phyloP scores from a whole-genome alignment of 805 yeast genomes.

The Ogataea chonburiensis region DNA sequence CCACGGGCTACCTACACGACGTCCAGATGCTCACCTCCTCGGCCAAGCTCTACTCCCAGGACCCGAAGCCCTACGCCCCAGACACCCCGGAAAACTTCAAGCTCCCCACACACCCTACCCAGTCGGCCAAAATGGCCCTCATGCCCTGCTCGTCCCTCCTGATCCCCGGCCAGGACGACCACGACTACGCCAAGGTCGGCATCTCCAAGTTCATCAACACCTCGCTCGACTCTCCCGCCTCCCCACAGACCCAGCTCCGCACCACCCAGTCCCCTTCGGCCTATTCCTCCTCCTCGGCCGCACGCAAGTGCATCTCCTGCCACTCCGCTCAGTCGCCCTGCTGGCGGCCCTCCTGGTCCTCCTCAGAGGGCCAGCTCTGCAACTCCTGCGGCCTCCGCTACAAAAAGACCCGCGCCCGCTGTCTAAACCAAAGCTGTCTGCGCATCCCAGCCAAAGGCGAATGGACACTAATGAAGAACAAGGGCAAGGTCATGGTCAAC shows the following conservation, averaged over 20 bases:
- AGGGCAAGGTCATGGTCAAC: constrained; percentile 48
- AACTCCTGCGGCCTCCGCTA: constrained; percentile 94
- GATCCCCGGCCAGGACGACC: constrained; percentile 4
- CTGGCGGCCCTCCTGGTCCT: constrained; percentile 98
- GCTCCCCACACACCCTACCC: constrained; percentile 24
- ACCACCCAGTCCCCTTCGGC: constrained; percentile 14
- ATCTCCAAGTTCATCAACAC: constrained; percentile 18
- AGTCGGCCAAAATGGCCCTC: constrained; percentile 10
- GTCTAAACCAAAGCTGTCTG: constrained; percentile 70
- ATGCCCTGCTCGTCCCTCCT: constrained; percentile 6
- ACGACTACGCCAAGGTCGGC: constrained; percentile 8
- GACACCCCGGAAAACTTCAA: constrained; percentile 16
- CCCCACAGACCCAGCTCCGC: constrained; percentile 16
- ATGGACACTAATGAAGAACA: constrained; percentile 81
- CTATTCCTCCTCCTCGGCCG: constrained; percentile 10
- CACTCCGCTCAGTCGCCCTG: constrained; percentile 91
- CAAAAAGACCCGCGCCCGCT: constrained; percentile 91
- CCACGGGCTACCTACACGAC: constrained; percentile 47
- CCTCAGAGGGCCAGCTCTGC: constrained; percentile 89
- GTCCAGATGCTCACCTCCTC: constrained; percentile 48
- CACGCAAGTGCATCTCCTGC: constrained; percentile 82
- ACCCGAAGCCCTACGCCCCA: constrained; percentile 22
- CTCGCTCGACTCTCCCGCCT: constrained; percentile 14
- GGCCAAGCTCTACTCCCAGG: constrained; percentile 45
- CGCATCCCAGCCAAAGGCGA: constrained; percentile 96